Base-by-base conservation (phyloP, 2,329 filamentous ascomycete species). In the Cyanodermella asteris region DNA sequence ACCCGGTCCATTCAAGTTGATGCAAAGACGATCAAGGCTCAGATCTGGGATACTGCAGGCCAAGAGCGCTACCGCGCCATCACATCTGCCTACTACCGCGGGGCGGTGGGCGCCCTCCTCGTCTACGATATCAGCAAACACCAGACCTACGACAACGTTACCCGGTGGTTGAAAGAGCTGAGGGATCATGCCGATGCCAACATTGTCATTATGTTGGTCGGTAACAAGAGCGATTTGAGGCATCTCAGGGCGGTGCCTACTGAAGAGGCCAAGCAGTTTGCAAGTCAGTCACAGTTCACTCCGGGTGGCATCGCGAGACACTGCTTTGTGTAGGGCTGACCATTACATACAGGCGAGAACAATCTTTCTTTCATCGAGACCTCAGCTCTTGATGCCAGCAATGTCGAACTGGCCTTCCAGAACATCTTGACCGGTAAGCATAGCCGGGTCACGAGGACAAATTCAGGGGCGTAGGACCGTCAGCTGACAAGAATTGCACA, bases 101-200 rank as follows among this genome's bases (percentile, higher is more conserved):
- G 87, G 44, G 90, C 87, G 28, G 87, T 97, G 29, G 87, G 87
- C 42, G 87, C 87, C 35, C 71, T 97, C 32, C 77, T 97, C 36
- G 87, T 97, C 46, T 97, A 97, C 61, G 84, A 97, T 53, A 94
- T 94, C 55, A 91, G 78, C 74, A 94, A 94, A 66, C 81, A 93
- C 55, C 81, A 91, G 59, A 94, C 87, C 38, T 94, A 93, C 54
- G 84, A 94, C 58, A 94, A 94, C 50, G 87, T 97, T 44, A 93
- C 81, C 38, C 69, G 90, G 56, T 97, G 87, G 87, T 59, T 97
- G 60, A 97, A 94, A 61, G 87, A 97, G 63, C 64, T 97, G 46
- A 72, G 87, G 43, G 87, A 93, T 48, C 82, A 97, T 54, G 87
- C 87, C 41, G 87, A 97, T 51, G 82, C 81, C 43, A 94, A 94